These are phyloP conservation scores for Pseudocercospora eumusae DNA, from an alignment of 2,329 filamentous ascomycete species.

Conservation along the genomic window DNA sequence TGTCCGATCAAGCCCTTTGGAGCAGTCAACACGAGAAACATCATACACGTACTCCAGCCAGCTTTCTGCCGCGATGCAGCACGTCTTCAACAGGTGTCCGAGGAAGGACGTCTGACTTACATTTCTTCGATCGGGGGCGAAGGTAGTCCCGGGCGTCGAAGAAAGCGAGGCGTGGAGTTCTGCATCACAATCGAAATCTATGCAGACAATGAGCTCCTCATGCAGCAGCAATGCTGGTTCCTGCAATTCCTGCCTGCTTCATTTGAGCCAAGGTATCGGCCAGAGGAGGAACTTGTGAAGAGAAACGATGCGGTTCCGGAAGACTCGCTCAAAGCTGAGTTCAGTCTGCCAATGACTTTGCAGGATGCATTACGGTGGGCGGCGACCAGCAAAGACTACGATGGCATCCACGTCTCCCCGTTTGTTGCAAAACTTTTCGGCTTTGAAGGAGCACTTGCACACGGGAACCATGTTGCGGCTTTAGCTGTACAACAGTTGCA, in stretches of 20 bases:
- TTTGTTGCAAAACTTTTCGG: conserved; percentile 24
- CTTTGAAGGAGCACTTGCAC: conserved; percentile 24
- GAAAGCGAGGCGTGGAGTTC: conserved; percentile 27
- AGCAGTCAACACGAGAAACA: conserved; percentile 26
- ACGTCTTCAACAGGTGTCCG: conserved; percentile 5
- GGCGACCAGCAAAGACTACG: conserved; percentile 27
- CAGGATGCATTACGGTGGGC: conserved; percentile 25
- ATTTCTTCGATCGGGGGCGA: conserved; percentile 19
- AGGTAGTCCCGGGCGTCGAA: conserved; percentile 15
- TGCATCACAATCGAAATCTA: conserved; percentile 21
- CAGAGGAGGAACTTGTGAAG: not conserved
- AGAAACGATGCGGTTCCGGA: not conserved
- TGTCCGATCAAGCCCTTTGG: conserved; percentile 26
- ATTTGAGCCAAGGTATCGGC: conserved; percentile 10
- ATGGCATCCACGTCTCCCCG: conserved; percentile 26
- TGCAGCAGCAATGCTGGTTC: conserved; percentile 22
- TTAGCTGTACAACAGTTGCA: conserved; percentile 18
- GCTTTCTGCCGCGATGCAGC: conserved; percentile 11
- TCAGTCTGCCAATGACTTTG: conserved; percentile 4
- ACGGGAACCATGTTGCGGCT: conserved; percentile 28
- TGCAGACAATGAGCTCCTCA: not conserved
- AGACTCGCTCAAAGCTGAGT: not conserved
- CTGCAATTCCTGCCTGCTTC: conserved; percentile 19
- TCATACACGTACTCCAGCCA: conserved; percentile 18
- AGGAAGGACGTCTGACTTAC: conserved; percentile 14